Base-by-base conservation (phyloP, 495 filamentous ascomycete genomes). In the Mytilinidion resinicola region DNA sequence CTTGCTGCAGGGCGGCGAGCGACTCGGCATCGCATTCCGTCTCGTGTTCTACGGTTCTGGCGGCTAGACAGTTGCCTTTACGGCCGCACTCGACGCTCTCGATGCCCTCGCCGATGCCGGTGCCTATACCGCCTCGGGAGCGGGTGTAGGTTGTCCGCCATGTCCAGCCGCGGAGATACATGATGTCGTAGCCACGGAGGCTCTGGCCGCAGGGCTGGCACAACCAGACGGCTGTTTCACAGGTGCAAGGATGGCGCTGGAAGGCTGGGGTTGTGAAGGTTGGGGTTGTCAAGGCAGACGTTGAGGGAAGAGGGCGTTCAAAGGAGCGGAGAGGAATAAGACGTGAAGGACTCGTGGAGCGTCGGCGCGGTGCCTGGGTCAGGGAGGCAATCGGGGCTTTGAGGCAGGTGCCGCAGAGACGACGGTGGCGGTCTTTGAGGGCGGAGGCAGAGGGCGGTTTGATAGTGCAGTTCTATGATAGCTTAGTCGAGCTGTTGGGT, bases 131-230 rank as follows among this genome's bases (percentile, higher is more conserved):
- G 37, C 89, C 88, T 0, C 90, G 85, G 34, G 82, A 85, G 17
- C 85, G 83, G 47, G 84, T 83, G 73, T 95, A 96, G n/a, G 87
- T 81, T 20, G 82, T 89, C 17, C 91, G 85, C 90, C 91, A 96
- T 19, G 77, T 82, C 91, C 91, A 96, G 37, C 90, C 85, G 37
- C 87, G 84, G 39, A 80, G 75, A 71, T 96, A 95, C 33, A 84
- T 86, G 12, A 78, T 80, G 66, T 96, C 90, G 15, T 80, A 79
- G 42, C 76, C 80, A 21, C 82, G 77, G 39, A 93, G 80, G 11
- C 77, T 76, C 58, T 83, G 77, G 2, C 90, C 90, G 67, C 91
- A 95, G 5, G 83, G 79, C 44, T 85, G 79, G 70, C 91, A 96
- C 25, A 96, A 79, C 86, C 89, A 93, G 56, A 90, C 78, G 1